Base-by-base conservation (phyloP, 2,329 filamentous ascomycete genomes). In the Penicillium sp. region DNA sequence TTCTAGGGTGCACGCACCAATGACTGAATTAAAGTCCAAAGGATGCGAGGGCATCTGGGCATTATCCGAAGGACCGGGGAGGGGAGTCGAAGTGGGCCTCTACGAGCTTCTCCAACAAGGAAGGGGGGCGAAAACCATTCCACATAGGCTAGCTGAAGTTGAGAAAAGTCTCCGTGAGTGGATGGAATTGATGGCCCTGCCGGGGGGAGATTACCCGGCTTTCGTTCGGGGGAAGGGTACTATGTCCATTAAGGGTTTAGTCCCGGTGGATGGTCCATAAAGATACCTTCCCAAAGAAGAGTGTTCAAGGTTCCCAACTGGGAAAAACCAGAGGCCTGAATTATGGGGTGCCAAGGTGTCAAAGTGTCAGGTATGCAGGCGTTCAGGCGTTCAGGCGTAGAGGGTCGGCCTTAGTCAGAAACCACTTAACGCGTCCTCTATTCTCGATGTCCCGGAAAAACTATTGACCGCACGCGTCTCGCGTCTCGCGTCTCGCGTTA, bases 341-440 rank as follows among this genome's bases (percentile, higher is more conserved):
- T 21, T 4, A 13, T 3, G 10, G 18, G 36, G 18, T 23, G 36
- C 18, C 36, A 12, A 45, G 24, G 28, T 34, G 42, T 41, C 38
- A 18, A 43, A 23, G 26, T 44, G 21, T 44, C 24, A 26, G 39
- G 16, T 10, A 7, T 15, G 1, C 5, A 2, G 24, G 24, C 24
- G 24, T 26, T 24, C 3, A 24, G 23, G 23, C 23, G 3, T 24
- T 26, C 7, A 26, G 7, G 24, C 18, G 18, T 18, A 21, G 3
- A 21, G 18, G 18, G 34, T 16, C 21, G 6, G 3, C 7, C 18
- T 42, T 42, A 51, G 16, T 45, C 42, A 52, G 47, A 68, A 68
- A 70, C 56, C 66, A 70, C 68, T 71, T 70, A 58, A 70, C 68
- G 64, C 68, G 68, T 69, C 58, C 49, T 56, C 3, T 0, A 0